Evolutionary conservation across 306 rosid genomes (phyloP).

Genomic region (Gynostemma pentaphyllum): DNA sequence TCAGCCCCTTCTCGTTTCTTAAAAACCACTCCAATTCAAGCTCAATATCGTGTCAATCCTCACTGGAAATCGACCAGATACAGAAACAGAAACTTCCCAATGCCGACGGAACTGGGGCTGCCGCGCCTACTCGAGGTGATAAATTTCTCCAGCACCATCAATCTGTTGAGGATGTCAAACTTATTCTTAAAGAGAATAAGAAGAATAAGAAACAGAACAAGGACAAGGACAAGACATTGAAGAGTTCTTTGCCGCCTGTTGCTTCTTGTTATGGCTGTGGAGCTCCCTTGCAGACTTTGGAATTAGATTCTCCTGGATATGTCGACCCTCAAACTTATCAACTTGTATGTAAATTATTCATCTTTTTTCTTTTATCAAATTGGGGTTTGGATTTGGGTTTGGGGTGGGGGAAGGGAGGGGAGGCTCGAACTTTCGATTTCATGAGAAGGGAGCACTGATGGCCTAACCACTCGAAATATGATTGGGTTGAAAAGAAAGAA

Average conservation of each 20-base stretch:
- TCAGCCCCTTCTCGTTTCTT: constrained; percentile 11
- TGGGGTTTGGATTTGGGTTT: background rate
- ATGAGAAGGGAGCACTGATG: no score
- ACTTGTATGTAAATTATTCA: constrained; percentile 28
- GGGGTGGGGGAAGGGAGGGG: no score
- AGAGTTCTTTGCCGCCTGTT: constrained; percentile 27
- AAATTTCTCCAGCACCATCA: constrained; percentile 52
- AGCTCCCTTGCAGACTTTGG: constrained; percentile 72
- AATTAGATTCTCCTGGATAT: constrained; percentile 63
- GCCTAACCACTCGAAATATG: no score
- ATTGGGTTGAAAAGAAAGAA: no score
- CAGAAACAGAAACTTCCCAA: constrained; percentile 13
- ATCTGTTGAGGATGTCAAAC: constrained; percentile 48
- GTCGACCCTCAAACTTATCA: constrained; percentile 55
- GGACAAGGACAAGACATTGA: constrained; percentile 44
- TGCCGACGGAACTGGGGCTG: constrained; percentile 56
- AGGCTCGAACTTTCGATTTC: no score
- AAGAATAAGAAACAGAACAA: constrained; percentile 24
- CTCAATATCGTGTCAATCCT: constrained; percentile 24
- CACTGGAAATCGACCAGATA: constrained; percentile 18
- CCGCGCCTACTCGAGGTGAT: constrained; percentile 78
- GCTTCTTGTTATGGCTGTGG: constrained; percentile 82
- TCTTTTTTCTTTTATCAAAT: background rate
- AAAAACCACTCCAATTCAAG: constrained; percentile 14
- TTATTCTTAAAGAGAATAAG: constrained; percentile 35